These are phyloP conservation scores for Talaromyces borbonicus DNA, from an alignment of 495 filamentous ascomycete genomes.

Conservation along the genomic window DNA sequence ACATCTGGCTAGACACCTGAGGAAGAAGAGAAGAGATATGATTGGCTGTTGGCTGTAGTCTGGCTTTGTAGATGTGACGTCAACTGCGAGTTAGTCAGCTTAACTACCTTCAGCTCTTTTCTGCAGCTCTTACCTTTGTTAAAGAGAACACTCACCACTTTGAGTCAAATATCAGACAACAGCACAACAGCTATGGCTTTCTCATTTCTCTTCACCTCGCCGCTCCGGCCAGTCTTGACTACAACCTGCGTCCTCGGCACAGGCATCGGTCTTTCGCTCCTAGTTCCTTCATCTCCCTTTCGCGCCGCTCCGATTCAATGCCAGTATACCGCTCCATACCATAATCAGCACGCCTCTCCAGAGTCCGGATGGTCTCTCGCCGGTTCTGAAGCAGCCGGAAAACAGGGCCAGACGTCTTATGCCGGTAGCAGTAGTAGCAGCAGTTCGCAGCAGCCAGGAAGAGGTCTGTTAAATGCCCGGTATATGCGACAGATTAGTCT, in stretches of 20 bases:
- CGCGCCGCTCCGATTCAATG: constrained; percentile 30
- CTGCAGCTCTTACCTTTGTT: too few species aligned
- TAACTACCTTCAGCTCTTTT: not conserved
- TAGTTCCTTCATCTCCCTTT: constrained; percentile 29
- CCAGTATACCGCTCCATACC: constrained; percentile 25
- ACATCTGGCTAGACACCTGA: too few species aligned
- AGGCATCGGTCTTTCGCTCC: constrained; percentile 33
- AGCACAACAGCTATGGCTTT: constrained; percentile 20
- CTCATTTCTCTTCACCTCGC: constrained; percentile 22
- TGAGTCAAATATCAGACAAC: not conserved
- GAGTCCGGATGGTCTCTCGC: constrained; percentile 22
- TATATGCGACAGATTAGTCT: constrained; percentile 58
- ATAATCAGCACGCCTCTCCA: constrained; percentile 11
- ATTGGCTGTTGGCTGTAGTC: not conserved
- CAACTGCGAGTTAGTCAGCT: not conserved
- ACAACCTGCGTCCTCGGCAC: constrained; percentile 21
- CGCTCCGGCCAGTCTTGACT: constrained; percentile 14
- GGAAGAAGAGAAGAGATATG: not conserved
- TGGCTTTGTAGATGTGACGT: constrained; percentile 2
- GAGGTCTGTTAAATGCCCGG: constrained; percentile 28
- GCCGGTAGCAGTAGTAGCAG: too few species aligned
- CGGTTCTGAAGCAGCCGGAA: constrained; percentile 14
- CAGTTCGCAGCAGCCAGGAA: not conserved
- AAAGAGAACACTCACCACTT: not conserved
- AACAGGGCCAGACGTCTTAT: constrained; percentile 19